Conservation (phyloP, 2,329 filamentous ascomycete species). For the Colletotrichum cuscutae region DNA sequence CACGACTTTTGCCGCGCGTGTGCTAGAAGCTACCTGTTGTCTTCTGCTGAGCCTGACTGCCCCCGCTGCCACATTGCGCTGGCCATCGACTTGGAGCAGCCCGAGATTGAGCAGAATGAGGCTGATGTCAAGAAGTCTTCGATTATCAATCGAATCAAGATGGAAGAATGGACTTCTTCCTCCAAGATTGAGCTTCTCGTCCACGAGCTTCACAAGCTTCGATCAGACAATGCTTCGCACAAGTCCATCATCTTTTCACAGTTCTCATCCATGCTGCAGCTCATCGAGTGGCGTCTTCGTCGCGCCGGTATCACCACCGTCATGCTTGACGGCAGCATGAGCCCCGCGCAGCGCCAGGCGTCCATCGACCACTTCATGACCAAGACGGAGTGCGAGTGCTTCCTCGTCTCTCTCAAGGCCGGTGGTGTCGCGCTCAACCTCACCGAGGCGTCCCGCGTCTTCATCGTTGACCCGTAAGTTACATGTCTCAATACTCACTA, state of each 20-base stretch:
- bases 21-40: conserved; percentile 70
- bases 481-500: not conserved
- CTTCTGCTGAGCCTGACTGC: conserved; percentile 82
- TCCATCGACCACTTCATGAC: conserved; percentile 98
- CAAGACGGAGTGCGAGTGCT: conserved; percentile 93
- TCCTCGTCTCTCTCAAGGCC: conserved; percentile 94
- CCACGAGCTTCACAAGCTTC: conserved; percentile 90
- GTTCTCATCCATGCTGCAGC: conserved; percentile 96
- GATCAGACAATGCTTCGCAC: conserved; percentile 90
- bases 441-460: conserved; percentile 93
- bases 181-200: conserved; percentile 98
- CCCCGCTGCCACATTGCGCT: conserved; percentile 92
- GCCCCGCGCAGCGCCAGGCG: conserved; percentile 88
- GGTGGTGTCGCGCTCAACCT: conserved; percentile 95
- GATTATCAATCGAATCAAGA: conserved; percentile 98
- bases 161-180: conserved; percentile 98
- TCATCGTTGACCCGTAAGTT: conserved; percentile 95
- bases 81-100: conserved; percentile 92
- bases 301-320: conserved; percentile 98
- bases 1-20: conserved; percentile 73
- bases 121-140: conserved; percentile 90
- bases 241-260: conserved; percentile 99
- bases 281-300: conserved; percentile 95
- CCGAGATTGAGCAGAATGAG: conserved; percentile 93
- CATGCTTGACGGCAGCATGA: conserved; percentile 98